Base-by-base conservation (phyloP, 495 filamentous ascomycete species). In the Podospora australis region DNA sequence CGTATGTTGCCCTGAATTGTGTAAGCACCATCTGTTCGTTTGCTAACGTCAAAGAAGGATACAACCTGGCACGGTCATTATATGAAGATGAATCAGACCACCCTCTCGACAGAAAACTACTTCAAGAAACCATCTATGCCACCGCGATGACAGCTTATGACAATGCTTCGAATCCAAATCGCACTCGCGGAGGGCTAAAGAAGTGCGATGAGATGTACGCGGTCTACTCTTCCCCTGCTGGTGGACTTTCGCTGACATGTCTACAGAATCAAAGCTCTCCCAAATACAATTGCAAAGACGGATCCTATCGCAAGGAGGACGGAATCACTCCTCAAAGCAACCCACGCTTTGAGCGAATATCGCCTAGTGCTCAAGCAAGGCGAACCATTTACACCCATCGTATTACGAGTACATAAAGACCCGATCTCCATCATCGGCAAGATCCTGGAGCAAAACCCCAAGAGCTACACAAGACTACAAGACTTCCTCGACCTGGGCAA, bases 311-410 rank as follows among this genome's bases (percentile, higher is more conserved):
- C 83, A 38, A 77, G 73, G 46, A 73, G 78, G 50, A 73, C 82
- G 36, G 74, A 77, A 22, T 78, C 86, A 28, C 77, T 98, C 4
- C 72, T 96, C n/a, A 71, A 75, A 34, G 89, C 92, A 14, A 95
- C 94, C 0, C 90, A 98, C 62, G 74, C 81, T 6, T 72, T 97
- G 28, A 91, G 89, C 26, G 84, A 86, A 53, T 97, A 95, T 68
- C 86, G 86, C 4, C 75, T 98, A 6, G 90, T 85, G 0, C 71
- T 97, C 6, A 89, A 94, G 55, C 90, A 94, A 61, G 89, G 89
- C 30, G 85, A 95, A 50, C 90, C 90, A 0, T 95, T 97, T 53
- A 86, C 86, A 25, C 92, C 92, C 1, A 88, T 96, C 44, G 86
- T 85, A 54, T 82, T 98, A 28, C 84, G 92, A 5, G 86, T 91